Conservation (phyloP, 768 basidiomycete genomes). For the Lactifluus hygrophoroides region DNA sequence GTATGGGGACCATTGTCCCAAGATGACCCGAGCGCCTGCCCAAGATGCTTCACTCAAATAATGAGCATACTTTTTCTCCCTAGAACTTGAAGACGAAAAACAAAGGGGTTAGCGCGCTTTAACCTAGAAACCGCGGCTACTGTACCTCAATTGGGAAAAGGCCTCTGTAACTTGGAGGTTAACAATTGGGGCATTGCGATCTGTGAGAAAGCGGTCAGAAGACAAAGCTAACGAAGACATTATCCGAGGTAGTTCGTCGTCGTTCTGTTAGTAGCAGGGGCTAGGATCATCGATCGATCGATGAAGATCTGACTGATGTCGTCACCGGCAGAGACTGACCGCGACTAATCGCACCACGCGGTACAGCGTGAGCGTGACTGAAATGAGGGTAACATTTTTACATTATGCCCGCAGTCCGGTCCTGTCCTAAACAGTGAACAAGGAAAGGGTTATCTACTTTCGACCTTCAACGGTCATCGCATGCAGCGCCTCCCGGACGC, state of each 20-base stretch:
- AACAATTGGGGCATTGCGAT: constrained; percentile 69
- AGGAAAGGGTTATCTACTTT: background rate
- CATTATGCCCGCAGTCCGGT: too few species aligned
- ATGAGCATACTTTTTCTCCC: constrained; percentile 76
- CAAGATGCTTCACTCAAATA: constrained; percentile 63
- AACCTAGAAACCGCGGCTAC: too few species aligned
- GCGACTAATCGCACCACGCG: background rate
- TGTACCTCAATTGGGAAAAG: constrained; percentile 60
- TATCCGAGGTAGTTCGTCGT: background rate
- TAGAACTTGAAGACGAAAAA: constrained; percentile 36
- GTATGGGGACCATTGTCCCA: constrained; percentile 75
- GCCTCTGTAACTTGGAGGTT: constrained; percentile 57
- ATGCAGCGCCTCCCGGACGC: constrained; percentile 26
- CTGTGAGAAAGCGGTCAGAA: constrained; percentile 63
- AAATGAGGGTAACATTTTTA: too few species aligned
- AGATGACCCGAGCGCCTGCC: constrained; percentile 79
- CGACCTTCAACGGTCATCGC: background rate
- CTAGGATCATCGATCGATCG: background rate
- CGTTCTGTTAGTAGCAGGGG: background rate
- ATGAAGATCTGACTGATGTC: background rate
- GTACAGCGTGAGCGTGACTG: background rate
- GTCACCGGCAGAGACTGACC: background rate
- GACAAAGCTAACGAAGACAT: constrained; percentile 30
- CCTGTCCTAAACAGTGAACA: too few species aligned
- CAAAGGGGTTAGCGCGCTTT: background rate